Conservation (phyloP, 1,284 basidiomycete species). For the Rhizoctonia solani region DNA sequence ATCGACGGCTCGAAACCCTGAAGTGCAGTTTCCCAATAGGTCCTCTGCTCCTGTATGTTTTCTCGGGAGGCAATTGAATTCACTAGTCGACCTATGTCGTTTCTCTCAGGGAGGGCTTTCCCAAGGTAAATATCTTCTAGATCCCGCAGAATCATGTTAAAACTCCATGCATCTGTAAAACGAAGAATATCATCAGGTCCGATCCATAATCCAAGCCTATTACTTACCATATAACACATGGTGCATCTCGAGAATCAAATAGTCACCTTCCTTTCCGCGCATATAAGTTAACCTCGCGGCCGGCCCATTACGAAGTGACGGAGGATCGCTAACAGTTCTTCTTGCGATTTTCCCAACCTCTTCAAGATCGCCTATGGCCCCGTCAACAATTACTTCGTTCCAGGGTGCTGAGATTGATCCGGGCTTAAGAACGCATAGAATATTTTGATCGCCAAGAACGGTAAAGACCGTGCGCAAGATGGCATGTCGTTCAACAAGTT, state of each 20-base stretch:
- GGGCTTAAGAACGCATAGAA: slow-evolving; percentile 49
- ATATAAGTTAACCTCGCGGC: slow-evolving; percentile 48
- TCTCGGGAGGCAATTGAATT: slow-evolving; percentile 42
- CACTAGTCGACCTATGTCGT: slow-evolving; percentile 48
- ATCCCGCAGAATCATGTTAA: slow-evolving; percentile 52
- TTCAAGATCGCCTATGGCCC: slow-evolving; percentile 35
- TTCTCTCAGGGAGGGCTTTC: slow-evolving; percentile 42
- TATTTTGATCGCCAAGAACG: slow-evolving; percentile 44
- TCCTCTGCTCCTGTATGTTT: slow-evolving; percentile 45
- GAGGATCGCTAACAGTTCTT: slow-evolving; percentile 47
- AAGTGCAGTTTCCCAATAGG: slow-evolving; percentile 48
- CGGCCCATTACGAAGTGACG: slow-evolving; percentile 44
- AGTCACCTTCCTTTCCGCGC: slow-evolving; percentile 42
- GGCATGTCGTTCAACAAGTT: slow-evolving; percentile 48
- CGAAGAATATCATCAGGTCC: neutral
- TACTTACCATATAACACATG: slow-evolving; percentile 54
- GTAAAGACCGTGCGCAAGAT: slow-evolving; percentile 54
- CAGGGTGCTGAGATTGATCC: slow-evolving; percentile 40
- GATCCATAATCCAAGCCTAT: neutral
- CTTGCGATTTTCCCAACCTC: slow-evolving; percentile 46
- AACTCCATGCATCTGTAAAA: slow-evolving; percentile 51
- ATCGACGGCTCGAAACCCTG: slow-evolving; percentile 5
- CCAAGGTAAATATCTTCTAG: slow-evolving; percentile 48
- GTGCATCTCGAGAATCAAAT: slow-evolving; percentile 53
- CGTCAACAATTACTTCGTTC: slow-evolving; percentile 41